Evolutionary conservation across 345 rosid species (phyloP).

Genomic region (Brassica rapa): DNA sequence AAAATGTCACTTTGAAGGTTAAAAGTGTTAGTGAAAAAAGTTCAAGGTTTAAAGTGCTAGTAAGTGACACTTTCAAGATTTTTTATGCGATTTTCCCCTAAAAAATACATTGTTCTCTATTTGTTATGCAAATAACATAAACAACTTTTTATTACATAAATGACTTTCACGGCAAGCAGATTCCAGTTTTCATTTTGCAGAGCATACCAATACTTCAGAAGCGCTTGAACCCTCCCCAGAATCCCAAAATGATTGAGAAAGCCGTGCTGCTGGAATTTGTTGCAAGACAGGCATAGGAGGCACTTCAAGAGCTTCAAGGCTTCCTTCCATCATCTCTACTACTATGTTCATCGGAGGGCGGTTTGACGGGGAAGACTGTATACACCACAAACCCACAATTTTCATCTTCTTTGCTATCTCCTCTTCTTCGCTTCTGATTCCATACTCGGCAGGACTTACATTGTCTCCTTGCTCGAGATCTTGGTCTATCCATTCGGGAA

Average conservation of each 20-base stretch:
- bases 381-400: conserved; percentile 41
- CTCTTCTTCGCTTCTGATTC: conserved; percentile 4
- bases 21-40: too few relatives aligned
- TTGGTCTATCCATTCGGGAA: not conserved
- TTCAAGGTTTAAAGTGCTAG: too few relatives aligned
- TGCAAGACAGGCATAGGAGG: conserved; percentile 20
- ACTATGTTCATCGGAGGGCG: conserved; percentile 35
- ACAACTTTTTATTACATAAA: not conserved
- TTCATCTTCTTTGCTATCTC: conserved; percentile 35
- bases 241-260: conserved; percentile 25
- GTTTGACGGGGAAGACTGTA: conserved; percentile 38
- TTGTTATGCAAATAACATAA: not conserved
- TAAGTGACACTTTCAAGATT: too few relatives aligned
- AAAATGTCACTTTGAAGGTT: too few relatives aligned
- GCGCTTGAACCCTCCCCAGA: not conserved
- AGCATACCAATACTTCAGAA: not conserved
- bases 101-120: not conserved
- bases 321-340: conserved; percentile 45
- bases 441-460: not conserved
- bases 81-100: too few relatives aligned
- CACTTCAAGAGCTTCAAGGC: conserved; percentile 9
- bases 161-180: not conserved
- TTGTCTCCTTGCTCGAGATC: conserved; percentile 35
- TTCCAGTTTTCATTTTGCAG: not conserved
- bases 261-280: not conserved